These are phyloP conservation scores for Nitzschia inconspicua DNA, from an alignment of 108 stramenopile genomes.

Conservation along the genomic window DNA sequence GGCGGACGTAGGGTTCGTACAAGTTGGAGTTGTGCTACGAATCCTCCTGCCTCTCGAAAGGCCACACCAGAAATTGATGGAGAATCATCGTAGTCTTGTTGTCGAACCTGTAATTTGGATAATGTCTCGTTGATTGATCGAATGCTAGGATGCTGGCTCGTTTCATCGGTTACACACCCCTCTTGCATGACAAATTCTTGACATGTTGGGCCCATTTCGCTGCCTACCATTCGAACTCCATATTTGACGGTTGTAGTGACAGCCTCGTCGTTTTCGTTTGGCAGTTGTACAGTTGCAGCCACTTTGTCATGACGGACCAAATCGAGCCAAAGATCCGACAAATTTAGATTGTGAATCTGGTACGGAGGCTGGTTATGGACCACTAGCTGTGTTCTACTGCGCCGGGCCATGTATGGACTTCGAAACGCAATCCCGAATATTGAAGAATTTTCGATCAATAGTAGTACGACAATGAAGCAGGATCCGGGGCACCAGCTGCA, in stretches of 20 bases:
- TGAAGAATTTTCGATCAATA: no score
- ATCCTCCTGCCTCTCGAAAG: constrained; percentile 26
- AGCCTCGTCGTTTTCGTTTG: neutral
- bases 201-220: neutral
- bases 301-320: constrained; percentile 35
- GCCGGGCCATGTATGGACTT: no score
- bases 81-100: neutral
- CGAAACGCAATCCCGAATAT: no score
- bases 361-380: constrained; percentile 21
- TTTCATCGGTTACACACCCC: neutral
- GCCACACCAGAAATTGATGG: constrained; percentile 14
- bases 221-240: constrained; percentile 28
- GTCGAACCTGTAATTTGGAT: constrained; percentile 17
- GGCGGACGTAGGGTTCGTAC: constrained; percentile 54
- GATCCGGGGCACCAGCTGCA: no score
- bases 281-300: constrained; percentile 13
- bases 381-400: no score
- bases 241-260: constrained; percentile 21
- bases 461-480: no score
- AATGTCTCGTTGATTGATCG: constrained; percentile 39
- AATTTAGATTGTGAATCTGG: constrained; percentile 20
- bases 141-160: constrained; percentile 1
- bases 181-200: neutral
- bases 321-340: constrained; percentile 35
- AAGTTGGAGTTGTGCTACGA: constrained; percentile 49